Conservation (phyloP, 495 filamentous ascomycete genomes). For the Tetracladium marchalianum region DNA sequence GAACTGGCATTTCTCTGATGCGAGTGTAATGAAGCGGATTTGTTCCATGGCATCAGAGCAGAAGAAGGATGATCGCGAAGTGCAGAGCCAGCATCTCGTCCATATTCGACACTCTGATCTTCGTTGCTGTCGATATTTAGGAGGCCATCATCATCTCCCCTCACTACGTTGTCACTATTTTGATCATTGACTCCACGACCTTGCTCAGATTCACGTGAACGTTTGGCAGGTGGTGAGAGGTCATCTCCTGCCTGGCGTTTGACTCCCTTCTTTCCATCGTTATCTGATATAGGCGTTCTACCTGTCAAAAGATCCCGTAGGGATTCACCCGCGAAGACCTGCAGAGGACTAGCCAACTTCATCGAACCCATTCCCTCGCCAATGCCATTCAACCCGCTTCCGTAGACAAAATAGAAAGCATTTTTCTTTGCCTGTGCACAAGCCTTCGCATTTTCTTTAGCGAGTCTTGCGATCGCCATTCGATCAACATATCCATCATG, state of each 20-base stretch:
- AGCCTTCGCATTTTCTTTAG: conserved; percentile 24
- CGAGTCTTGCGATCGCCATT: conserved; percentile 9
- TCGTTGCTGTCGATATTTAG: conserved; percentile 29
- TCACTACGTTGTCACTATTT: neutral
- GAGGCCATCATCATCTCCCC: conserved; percentile 26
- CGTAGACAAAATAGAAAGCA: conserved; percentile 41
- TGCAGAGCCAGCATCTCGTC: conserved; percentile 45
- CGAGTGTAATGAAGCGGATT: conserved; percentile 47
- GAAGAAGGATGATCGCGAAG: conserved; percentile 49
- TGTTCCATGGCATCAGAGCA: conserved; percentile 59
- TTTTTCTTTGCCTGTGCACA: conserved; percentile 42
- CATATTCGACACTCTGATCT: conserved; percentile 40
- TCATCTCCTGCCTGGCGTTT: conserved; percentile 33
- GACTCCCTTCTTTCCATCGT: conserved; percentile 10
- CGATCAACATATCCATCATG: conserved; percentile 15
- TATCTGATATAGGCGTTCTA: conserved; percentile 1
- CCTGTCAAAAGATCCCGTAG: conserved; percentile 38
- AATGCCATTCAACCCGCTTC: conserved; percentile 45
- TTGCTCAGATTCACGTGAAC: conserved; percentile 2
- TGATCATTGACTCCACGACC: neutral
- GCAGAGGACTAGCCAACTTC: conserved; percentile 33
- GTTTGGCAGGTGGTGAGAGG: conserved; percentile 16
- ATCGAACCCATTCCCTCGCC: conserved; percentile 36
- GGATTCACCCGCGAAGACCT: conserved; percentile 43
- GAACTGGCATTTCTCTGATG: conserved; percentile 38